Evolutionary conservation across 1,139 yeast species (phyloP), one percentile per base, ranked within the genome.

Genomic region (Geotrichum macrosporum): DNA sequence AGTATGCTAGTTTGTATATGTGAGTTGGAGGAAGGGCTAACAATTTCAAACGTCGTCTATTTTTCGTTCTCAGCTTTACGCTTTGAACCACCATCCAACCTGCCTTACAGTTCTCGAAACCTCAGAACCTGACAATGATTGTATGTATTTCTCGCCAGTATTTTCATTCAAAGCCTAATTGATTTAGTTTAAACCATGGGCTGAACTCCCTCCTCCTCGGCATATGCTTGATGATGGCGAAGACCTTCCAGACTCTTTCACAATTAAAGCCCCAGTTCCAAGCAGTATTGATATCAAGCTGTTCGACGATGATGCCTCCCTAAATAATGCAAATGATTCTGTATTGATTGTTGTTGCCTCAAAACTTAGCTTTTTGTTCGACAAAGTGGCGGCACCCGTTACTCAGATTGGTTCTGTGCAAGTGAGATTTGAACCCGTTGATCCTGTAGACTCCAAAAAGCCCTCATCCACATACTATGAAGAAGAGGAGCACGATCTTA

Each of bases 121-220:
- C 9, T 24, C 27, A 8, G 9, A 8, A 24, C 10, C 10, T 24
- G 10, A 42, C 34, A 26, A 46, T 47, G 46, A 34, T 47, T 9
- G 46, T 47, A 42, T 22, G 46, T 43, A 10, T 10, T 12, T 13
- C 3, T 18, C 10, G n/a, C 12, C 8, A 12, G 12, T 24, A 9
- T n/a, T 2, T 19, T 16, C 20, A 5, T 15, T 5, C 21, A 9
- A 31, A n/a, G 4, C 29, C 18, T 15, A 20, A 24, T 8, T 24
- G 19, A 15, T 4, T 1, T 13, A 76, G 76, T 70, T 79, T 52
- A 79, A 77, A 73, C 81, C 80, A 22, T 71, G 78, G 72, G 66
- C 70, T 13, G 81, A 76, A 47, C 60, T 63, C 32, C 77, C 73
- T 41, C 66, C 73, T 22, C 78, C 82, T 10, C 73, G 84, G 50